Evolutionary conservation across 148 eudicot genomes (phyloP).

Genomic region (Limonium bicolor): DNA sequence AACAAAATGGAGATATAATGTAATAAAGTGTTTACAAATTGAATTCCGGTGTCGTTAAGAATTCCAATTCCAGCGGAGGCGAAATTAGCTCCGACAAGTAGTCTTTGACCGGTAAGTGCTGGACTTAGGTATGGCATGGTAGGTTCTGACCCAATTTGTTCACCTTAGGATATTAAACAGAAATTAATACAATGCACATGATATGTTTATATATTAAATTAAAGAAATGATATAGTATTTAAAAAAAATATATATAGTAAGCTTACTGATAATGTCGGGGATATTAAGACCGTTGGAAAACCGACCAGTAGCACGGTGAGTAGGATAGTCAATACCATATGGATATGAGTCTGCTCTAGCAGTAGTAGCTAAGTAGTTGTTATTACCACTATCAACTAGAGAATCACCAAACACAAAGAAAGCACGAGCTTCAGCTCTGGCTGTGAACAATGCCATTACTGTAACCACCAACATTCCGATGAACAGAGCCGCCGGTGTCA

Average conservation of each 20-base stretch:
- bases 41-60: constrained; percentile 73
- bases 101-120: constrained; percentile 18
- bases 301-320: constrained; percentile 43
- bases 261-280: constrained; percentile 58
- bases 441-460: neutral
- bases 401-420: constrained; percentile 70
- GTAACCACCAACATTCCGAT: neutral
- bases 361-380: constrained; percentile 50
- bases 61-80: constrained; percentile 84
- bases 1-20: neutral
- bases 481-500: neutral
- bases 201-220: neutral
- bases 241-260: neutral
- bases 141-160: constrained; percentile 34
- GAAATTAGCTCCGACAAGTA: constrained; percentile 73
- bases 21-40: constrained; percentile 32
- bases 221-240: neutral
- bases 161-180: too few relatives aligned
- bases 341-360: constrained; percentile 67
- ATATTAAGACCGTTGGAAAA: constrained; percentile 68
- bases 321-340: constrained; percentile 60
- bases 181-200: neutral
- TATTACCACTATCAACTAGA: constrained; percentile 56
- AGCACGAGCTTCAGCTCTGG: constrained; percentile 22
- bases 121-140: constrained; percentile 72